Base-by-base conservation (phyloP, 2,329 filamentous ascomycete genomes). In the Neoarthrinium moseri region DNA sequence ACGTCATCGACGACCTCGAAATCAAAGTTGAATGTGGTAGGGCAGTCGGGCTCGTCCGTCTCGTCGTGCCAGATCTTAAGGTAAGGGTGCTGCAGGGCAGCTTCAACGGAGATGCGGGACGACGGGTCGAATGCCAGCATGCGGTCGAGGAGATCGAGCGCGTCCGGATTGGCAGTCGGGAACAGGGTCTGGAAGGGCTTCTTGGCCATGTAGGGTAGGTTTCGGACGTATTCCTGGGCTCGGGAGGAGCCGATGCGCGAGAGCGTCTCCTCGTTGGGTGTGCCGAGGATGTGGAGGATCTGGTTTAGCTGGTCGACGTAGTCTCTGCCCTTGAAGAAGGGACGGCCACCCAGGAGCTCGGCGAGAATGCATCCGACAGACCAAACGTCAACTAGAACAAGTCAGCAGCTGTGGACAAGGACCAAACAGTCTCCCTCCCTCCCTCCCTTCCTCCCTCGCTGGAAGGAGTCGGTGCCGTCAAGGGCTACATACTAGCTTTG, bases 251-350 rank as follows among this genome's bases (percentile, higher is more conserved):
- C 94, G 63, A 99, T 99, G 54, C 94, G 89, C 21, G 83, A 86
- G 17, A 99, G 80, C 0, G 94, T 99, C 66, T 95, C 90, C 69
- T 97, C 92, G 63, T 92, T 95, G 32, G 94, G 94, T 2, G 92
- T 99, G 53, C 94, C 94, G 44, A 99, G 86, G 66, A 95, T 96
- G 75, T 97, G 91, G 46, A 99, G 81, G 63, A 99, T 99, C 73
- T 99, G 94, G 78, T 99, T 99, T 55, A 99, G 83, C 75, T 99
- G 94, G 71, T 99, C 94, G 68, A 99, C 94, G 63, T 99, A 99
- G 74, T 99, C 94, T 51, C 94, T 89, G 48, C 94, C 94, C 74
- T 99, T 99, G 80, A 99, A 97, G 79, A 99, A 99, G 34, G 94
- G 94, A 49, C 95, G 88, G 49, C 94, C 92, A 52, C 94, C 94